A percentile compares a stretch with the other conserved stretches of the same genome.
phyloP scores from a whole-genome alignment of 176 grass and related monocot species.

The Poa pratensis region DNA sequence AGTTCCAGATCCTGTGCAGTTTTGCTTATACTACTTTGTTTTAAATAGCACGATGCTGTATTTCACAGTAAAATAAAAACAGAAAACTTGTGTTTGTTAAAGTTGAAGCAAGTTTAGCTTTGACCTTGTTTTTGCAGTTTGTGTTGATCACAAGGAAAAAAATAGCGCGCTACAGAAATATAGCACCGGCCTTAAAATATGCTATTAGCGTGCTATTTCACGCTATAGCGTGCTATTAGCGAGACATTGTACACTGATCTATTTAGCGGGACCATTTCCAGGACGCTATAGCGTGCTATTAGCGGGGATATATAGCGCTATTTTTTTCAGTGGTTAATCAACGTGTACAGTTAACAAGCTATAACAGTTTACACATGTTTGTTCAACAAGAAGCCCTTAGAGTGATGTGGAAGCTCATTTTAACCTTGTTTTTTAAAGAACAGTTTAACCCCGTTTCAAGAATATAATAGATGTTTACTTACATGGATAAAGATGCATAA shows the following conservation, averaged over 20 bases:
- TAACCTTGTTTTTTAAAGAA: background rate
- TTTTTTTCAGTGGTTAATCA: too few relatives aligned
- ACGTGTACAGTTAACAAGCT: background rate
- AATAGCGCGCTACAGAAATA: too few relatives aligned
- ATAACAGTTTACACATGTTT: slow-evolving; percentile 5
- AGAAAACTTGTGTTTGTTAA: background rate
- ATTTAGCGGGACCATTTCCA: too few relatives aligned
- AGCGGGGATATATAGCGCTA: too few relatives aligned
- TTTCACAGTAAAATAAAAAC: background rate
- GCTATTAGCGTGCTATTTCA: too few relatives aligned
- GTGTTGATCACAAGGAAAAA: background rate
- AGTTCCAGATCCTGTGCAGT: background rate
- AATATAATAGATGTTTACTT: background rate
- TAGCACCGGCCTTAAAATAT: too few relatives aligned
- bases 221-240: too few relatives aligned
- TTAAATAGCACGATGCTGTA: background rate
- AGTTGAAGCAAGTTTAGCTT: background rate
- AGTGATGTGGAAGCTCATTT: background rate
- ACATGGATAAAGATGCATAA: background rate
- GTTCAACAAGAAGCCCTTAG: background rate
- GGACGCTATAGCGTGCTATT: too few relatives aligned
- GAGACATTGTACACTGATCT: too few relatives aligned
- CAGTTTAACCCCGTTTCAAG: background rate
- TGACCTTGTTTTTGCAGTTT: background rate
- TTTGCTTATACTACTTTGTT: background rate